phyloP scores from a whole-genome alignment of 2,329 filamentous ascomycete genomes.

The Epicoccum sorghinum region DNA sequence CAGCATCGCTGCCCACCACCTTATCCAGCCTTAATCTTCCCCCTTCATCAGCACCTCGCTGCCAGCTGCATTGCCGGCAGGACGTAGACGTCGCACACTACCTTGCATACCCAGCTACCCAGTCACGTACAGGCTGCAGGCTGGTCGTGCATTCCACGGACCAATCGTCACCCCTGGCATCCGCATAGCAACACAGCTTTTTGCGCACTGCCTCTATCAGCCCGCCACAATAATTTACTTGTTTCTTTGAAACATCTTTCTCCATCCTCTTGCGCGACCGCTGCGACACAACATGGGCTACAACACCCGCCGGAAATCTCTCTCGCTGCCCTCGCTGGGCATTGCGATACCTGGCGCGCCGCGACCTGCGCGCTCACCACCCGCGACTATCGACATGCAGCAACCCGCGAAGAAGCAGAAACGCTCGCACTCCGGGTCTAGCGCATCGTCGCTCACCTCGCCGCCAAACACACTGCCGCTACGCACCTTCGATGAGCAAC shows the following conservation, averaged over 20 bases:
- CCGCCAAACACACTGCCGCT: conserved; percentile 54
- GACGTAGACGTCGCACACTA: conserved; percentile 37
- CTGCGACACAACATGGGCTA: conserved; percentile 72
- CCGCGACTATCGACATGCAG: conserved; percentile 61
- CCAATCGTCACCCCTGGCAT: conserved; percentile 44
- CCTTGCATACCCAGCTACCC: conserved; percentile 35
- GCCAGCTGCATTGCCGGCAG: conserved; percentile 25
- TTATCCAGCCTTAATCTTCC: conserved; percentile 21
- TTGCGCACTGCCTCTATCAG: conserved; percentile 31
- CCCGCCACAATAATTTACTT: conserved; percentile 36
- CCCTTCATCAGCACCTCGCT: conserved; percentile 9
- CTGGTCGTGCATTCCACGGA: conserved; percentile 39
- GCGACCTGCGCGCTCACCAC: conserved; percentile 61
- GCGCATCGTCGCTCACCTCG: conserved; percentile 50
- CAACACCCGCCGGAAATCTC: conserved; percentile 94
- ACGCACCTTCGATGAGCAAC: conserved; percentile 53
- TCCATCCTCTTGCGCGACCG: conserved; percentile 13
- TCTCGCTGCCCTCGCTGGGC: conserved; percentile 90
- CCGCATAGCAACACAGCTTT: conserved; percentile 40
- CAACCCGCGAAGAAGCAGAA: conserved; percentile 70
- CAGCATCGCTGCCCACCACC: conserved; percentile 11
- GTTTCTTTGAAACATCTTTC: conserved; percentile 14
- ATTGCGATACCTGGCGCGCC: conserved; percentile 73
- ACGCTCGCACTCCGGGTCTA: conserved; percentile 68
- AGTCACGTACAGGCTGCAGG: conserved; percentile 38